phyloP scores from a whole-genome alignment of 2,329 filamentous ascomycete genomes.

The Zymoseptoria pseudotritici region DNA sequence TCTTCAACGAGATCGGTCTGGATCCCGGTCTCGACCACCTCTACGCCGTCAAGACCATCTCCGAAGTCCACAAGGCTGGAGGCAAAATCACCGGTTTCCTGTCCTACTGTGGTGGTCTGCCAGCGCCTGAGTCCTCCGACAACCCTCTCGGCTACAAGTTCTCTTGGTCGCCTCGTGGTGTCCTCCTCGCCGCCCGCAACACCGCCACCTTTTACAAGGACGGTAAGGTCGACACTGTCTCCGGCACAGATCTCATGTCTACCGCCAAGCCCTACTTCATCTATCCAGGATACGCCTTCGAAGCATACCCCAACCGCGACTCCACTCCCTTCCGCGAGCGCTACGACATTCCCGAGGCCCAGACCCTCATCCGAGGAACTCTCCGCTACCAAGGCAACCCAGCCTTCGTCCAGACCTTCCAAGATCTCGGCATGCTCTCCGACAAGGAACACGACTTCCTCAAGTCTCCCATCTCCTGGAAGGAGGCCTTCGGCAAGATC shows the following conservation, averaged over 20 bases:
- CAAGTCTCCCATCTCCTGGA: slow-evolving; percentile 62
- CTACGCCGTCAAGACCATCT: slow-evolving; percentile 81
- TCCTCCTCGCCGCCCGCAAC: slow-evolving; percentile 80
- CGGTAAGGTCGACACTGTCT: slow-evolving; percentile 57
- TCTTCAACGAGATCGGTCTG: slow-evolving; percentile 91
- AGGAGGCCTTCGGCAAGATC: slow-evolving; percentile 73
- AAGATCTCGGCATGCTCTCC: slow-evolving; percentile 81
- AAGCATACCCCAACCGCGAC: slow-evolving; percentile 90
- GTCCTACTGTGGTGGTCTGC: slow-evolving; percentile 75
- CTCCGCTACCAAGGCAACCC: slow-evolving; percentile 86
- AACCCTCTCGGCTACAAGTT: slow-evolving; percentile 95
- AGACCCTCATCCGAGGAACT: slow-evolving; percentile 79
- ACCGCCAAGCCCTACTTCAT: slow-evolving; percentile 84
- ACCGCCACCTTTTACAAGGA: slow-evolving; percentile 75
- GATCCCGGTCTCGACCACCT: slow-evolving; percentile 68
- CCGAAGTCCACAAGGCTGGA: slow-evolving; percentile 75
- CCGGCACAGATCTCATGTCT: slow-evolving; percentile 57
- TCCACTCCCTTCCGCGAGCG: slow-evolving; percentile 79
- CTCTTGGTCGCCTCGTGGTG: slow-evolving; percentile 67
- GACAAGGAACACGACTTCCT: slow-evolving; percentile 61
- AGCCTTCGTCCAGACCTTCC: slow-evolving; percentile 77
- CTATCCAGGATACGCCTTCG: slow-evolving; percentile 81
- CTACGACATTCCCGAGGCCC: slow-evolving; percentile 84
- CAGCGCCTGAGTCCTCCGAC: slow-evolving; percentile 61
- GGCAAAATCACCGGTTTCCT: slow-evolving; percentile 80